Base-by-base conservation (phyloP, 2,329 filamentous ascomycete genomes). In the Pyrenophora seminiperda region DNA sequence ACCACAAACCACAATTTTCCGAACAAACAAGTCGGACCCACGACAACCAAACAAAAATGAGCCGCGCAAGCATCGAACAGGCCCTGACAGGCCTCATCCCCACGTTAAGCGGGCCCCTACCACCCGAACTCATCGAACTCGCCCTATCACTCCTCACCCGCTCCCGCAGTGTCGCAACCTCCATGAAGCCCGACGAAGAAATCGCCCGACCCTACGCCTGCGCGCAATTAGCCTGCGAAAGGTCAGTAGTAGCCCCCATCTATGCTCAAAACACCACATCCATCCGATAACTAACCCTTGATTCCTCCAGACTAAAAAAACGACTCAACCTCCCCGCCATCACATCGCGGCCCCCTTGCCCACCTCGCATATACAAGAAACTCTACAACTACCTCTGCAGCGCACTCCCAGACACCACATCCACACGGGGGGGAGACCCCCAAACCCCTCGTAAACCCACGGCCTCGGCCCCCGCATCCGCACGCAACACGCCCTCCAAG, bases 381-480 rank as follows among this genome's bases (percentile, higher is more conserved):
- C 79, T 97, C 30, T 94, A 92, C 71, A 78, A 78, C 24, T 91
- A 93, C 68, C 83, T 97, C 52, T 87, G 93, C 61, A 84, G 83
- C 47, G 86, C 87, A 32, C 78, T 97, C 4, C 80, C 82, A 11
- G 76, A 73, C 5, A 45, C 64, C 14, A 54, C 58, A 20, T 47
- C 55, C 10, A 33, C 57, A 11, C 53, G 59, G 13, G 2, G 59
- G 13, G 2, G 9, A n/a, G 66, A 64, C 5, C 70, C 64, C 7
- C 59, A 66, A 27, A 72, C 63, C 18, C 65, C 68, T 56, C 75
- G 64, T 3, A 72, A 71, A 18, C 40, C 51, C n/a, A 36, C 49
- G 22, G 47, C 60, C 1, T 62, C 63, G 13, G 56, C 57, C 2
- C 43, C 66, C 2, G 43, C 56, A 7, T 67, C 65, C 3, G 51